These are phyloP conservation scores for Maudiozyma turicensis DNA, from an alignment of 805 yeast species.

Conservation along the genomic window DNA sequence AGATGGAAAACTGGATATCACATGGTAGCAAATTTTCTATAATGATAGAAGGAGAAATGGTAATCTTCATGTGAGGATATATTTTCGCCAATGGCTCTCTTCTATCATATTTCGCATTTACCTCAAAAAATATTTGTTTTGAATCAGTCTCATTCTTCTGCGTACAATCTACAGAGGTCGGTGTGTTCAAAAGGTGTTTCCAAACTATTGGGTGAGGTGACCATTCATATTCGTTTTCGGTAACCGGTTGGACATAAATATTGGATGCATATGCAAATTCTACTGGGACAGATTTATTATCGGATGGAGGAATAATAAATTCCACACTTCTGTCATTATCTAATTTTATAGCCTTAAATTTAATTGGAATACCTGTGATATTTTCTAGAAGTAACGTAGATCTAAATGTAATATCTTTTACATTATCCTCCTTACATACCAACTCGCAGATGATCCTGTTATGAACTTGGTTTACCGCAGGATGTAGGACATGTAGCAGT, in stretches of 20 bases:
- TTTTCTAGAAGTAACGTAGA: slow-evolving; percentile 69
- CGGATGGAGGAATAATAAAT: slow-evolving; percentile 44
- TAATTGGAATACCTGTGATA: slow-evolving; percentile 51
- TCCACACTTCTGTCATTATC: slow-evolving; percentile 24
- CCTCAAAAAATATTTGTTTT: slow-evolving; percentile 54
- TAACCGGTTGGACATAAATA: slow-evolving; percentile 53
- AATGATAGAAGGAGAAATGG: slow-evolving; percentile 76
- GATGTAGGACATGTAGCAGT: slow-evolving; percentile 55
- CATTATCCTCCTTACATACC: slow-evolving; percentile 58
- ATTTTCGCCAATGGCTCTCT: slow-evolving; percentile 63
- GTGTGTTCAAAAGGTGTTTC: slow-evolving; percentile 45
- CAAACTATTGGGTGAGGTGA: slow-evolving; percentile 54
- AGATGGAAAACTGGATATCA: slow-evolving; percentile 64
- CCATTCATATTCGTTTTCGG: slow-evolving; percentile 55
- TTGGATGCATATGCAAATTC: slow-evolving; percentile 49
- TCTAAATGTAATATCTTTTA: slow-evolving; percentile 66
- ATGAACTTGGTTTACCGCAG: slow-evolving; percentile 54
- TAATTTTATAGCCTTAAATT: slow-evolving; percentile 29
- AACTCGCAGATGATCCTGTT: slow-evolving; percentile 69
- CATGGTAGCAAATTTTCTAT: slow-evolving; percentile 79
- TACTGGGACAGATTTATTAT: slow-evolving; percentile 62
- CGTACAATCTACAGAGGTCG: slow-evolving; percentile 50
- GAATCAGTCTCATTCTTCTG: slow-evolving; percentile 34
- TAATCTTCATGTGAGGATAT: slow-evolving; percentile 76
- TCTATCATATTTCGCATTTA: slow-evolving; percentile 52